Conservation (phyloP, 2,329 filamentous ascomycete species). For the Aspergillus pseudonomiae region DNA sequence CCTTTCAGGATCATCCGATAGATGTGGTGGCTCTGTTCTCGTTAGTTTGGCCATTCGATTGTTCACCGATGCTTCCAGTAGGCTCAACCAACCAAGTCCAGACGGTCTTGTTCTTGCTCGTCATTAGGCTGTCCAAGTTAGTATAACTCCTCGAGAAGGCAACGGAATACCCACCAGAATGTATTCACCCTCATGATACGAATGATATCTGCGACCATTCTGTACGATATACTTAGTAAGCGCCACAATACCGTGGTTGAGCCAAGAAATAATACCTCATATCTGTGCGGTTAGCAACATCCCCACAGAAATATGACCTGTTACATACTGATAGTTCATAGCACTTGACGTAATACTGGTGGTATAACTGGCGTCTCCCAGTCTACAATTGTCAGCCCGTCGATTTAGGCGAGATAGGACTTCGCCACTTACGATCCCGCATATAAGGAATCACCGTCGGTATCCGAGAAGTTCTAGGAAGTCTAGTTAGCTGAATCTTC, state of each 20-base stretch:
- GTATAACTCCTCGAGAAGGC: background rate
- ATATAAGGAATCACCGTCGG: background rate
- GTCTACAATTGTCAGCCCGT: background rate
- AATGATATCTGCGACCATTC: constrained; percentile 39
- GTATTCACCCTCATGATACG: constrained; percentile 37
- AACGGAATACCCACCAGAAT: constrained; percentile 25
- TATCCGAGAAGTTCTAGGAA: background rate
- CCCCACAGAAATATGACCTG: background rate
- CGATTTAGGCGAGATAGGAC: background rate
- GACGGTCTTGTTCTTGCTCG: constrained; percentile 39
- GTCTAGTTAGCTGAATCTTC: background rate
- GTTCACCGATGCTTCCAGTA: background rate
- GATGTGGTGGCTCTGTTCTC: constrained; percentile 30
- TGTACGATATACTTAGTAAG: constrained; percentile 11
- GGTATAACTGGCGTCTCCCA: constrained; percentile 4
- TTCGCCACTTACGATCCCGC: background rate
- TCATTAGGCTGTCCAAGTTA: constrained; percentile 34
- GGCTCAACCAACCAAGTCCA: constrained; percentile 30
- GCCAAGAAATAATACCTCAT: constrained; percentile 32
- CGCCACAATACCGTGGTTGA: background rate
- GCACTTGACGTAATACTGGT: constrained; percentile 27
- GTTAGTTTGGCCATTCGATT: background rate
- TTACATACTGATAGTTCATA: constrained; percentile 35
- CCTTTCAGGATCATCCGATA: constrained; percentile 38
- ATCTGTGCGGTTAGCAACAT: constrained; percentile 27